Conservation (phyloP, 495 filamentous ascomycete species). For the Daldinia loculata region DNA sequence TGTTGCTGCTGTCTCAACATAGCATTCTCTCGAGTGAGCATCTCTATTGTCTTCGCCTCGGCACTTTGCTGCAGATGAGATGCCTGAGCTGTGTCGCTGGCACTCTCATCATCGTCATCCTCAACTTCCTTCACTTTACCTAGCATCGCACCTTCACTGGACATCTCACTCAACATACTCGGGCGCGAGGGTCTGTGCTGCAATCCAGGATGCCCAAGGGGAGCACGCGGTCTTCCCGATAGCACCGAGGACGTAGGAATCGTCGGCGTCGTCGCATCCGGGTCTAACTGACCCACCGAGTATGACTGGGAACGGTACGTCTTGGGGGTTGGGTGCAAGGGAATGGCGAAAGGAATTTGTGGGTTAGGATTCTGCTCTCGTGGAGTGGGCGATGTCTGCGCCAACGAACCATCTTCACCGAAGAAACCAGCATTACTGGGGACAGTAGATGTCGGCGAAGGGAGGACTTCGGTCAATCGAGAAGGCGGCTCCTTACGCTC, state of each 20-base stretch:
- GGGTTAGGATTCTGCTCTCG: constrained; percentile 58
- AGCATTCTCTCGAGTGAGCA: constrained; percentile 76
- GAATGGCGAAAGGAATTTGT: constrained; percentile 89
- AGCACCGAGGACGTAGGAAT: constrained; percentile 54
- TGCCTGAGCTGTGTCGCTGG: constrained; percentile 64
- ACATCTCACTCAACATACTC: constrained; percentile 83
- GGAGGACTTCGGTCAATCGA: constrained; percentile 76
- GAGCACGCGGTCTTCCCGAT: constrained; percentile 62
- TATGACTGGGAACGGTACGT: constrained; percentile 97
- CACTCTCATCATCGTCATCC: constrained; percentile 78
- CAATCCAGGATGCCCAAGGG: constrained; percentile 66
- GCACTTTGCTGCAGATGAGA: constrained; percentile 61
- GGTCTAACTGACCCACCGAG: constrained; percentile 90
- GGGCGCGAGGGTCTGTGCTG: constrained; percentile 86
- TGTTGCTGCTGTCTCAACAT: constrained; percentile 69
- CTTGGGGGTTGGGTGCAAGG: constrained; percentile 88
- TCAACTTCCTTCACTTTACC: constrained; percentile 84
- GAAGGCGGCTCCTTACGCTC: constrained; percentile 81
- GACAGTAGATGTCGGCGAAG: constrained; percentile 75
- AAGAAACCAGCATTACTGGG: constrained; percentile 60
- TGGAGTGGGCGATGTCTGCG: constrained; percentile 54
- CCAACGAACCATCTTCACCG: constrained; percentile 48
- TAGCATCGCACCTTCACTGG: constrained; percentile 73
- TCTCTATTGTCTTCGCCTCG: constrained; percentile 74
- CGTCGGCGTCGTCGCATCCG: constrained; percentile 65